Base-by-base conservation (phyloP, 2,329 filamentous ascomycete species). In the Venturia nashicola region DNA sequence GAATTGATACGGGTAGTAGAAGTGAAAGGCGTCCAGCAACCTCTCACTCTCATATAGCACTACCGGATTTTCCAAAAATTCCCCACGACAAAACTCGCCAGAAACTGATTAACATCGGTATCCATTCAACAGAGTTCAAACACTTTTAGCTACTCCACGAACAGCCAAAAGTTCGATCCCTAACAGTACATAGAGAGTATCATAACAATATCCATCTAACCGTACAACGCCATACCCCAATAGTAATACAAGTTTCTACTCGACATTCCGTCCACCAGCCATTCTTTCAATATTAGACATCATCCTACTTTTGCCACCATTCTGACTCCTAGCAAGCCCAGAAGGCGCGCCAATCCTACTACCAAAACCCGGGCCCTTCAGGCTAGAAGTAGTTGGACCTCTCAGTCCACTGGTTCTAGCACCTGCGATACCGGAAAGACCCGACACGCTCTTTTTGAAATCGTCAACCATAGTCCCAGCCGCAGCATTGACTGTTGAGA, bases 271-370 rank as follows among this genome's bases (percentile, higher is more conserved):
- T 62, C 68, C 71, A 62, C 80, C 86, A 11, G 90, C 90, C 91
- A 95, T 95, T 76, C 87, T 85, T 79, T 95, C 90, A 73, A 95
- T 94, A 20, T 88, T 91, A 69, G 82, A 88, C 86, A 95, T 87
- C 71, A 94, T 88, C 64, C 88, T 86, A 71, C 87, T 90, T 70
- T 89, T 82, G 16, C 77, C 76, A 9, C 70, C 72, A 39, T 71
- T 76, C 42, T 70, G 71, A 59, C 72, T 75, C 51, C 72, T 68
- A 32, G 66, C 71, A 39, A 74, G 43, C n/a, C 70, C 68, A 54
- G 66, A 66, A 27, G 69, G 67, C 27, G 68, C 63, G 20, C 67
- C 69, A 65, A 79, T 78, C 59, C 78, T 78, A 67, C 80, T 83
- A 67, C 80, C 78, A 5, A 64, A 72, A 2, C 69, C 63, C 5